Conservation (phyloP, 2,329 filamentous ascomycete genomes). For the Drechslerella stenobrocha region DNA sequence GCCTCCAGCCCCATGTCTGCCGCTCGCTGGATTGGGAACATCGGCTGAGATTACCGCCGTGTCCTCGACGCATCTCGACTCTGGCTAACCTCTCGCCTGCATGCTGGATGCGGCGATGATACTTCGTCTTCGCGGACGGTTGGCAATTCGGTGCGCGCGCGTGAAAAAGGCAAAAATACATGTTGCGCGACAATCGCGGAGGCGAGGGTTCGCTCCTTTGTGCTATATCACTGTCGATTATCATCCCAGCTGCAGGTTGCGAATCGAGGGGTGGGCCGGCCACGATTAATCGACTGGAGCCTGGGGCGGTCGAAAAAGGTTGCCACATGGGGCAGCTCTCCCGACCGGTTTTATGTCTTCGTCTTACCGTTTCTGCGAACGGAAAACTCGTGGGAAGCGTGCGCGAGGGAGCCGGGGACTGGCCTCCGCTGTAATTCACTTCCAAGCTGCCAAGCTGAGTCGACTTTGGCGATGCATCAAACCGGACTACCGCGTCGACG, state of each 20-base stretch:
- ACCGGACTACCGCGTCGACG: too few species aligned
- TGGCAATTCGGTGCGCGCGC: conserved; percentile 16
- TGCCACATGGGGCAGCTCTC: conserved; percentile 22
- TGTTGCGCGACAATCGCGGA: conserved; percentile 21
- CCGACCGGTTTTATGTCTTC: conserved; percentile 8
- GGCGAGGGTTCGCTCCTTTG: conserved; percentile 23
- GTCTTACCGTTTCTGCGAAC: conserved; percentile 2
- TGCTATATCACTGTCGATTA: conserved; percentile 18
- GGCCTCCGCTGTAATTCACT: not conserved
- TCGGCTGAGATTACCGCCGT: conserved; percentile 31
- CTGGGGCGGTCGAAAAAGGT: not conserved
- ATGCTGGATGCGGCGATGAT: not conserved
- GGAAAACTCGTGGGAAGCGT: conserved; percentile 23
- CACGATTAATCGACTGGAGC: not conserved
- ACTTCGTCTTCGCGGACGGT: not conserved
- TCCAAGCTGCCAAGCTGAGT: not conserved
- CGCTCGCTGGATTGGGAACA: conserved; percentile 32
- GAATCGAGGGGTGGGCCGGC: conserved; percentile 16
- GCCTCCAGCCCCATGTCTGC: conserved; percentile 10
- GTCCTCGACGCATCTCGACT: conserved; percentile 6
- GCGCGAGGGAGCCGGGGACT: not conserved
- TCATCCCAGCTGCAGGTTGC: conserved; percentile 28
- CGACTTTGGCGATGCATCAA: too few species aligned
- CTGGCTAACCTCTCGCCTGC: not conserved
- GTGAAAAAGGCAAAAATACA: conserved; percentile 12